Evolutionary conservation across 1,284 basidiomycete species (phyloP).

Genomic region (Anthracocystis setariae): DNA sequence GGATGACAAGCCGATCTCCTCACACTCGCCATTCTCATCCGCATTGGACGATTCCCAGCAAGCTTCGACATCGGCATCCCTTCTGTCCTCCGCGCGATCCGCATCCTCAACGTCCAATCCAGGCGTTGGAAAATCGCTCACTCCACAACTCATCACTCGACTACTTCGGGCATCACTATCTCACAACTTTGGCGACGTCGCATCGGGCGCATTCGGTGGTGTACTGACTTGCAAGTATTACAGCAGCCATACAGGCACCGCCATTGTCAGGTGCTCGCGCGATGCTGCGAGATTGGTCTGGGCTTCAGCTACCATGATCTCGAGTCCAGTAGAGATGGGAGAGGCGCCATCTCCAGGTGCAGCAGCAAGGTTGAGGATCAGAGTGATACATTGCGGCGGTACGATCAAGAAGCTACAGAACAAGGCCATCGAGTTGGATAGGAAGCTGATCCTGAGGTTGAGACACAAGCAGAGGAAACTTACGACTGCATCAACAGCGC

Average conservation of each 20-base stretch:
- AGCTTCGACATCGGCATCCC: conserved; percentile 8
- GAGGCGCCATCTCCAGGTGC: not conserved
- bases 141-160: conserved; percentile 37
- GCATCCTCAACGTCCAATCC: not conserved
- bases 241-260: conserved; percentile 45
- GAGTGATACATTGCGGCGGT: conserved; percentile 47
- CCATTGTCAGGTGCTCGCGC: conserved; percentile 48
- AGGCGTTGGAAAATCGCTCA: conserved; percentile 10
- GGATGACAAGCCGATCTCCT: conserved; percentile 27
- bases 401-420: conserved; percentile 57
- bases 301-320: conserved; percentile 47
- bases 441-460: conserved; percentile 27
- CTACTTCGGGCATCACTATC: conserved; percentile 39
- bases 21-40: conserved; percentile 11
- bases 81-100: conserved; percentile 15
- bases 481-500: not conserved
- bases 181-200: conserved; percentile 50
- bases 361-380: conserved; percentile 20
- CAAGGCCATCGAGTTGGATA: conserved; percentile 51
- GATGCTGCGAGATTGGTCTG: conserved; percentile 47
- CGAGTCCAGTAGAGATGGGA: conserved; percentile 20
- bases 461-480: conserved; percentile 25
- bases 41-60: conserved; percentile 2
- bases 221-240: conserved; percentile 49
- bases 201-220: conserved; percentile 39